Evolutionary conservation across 176 grass and related monocot genomes (phyloP).

Genomic region (Carex cristatella): DNA sequence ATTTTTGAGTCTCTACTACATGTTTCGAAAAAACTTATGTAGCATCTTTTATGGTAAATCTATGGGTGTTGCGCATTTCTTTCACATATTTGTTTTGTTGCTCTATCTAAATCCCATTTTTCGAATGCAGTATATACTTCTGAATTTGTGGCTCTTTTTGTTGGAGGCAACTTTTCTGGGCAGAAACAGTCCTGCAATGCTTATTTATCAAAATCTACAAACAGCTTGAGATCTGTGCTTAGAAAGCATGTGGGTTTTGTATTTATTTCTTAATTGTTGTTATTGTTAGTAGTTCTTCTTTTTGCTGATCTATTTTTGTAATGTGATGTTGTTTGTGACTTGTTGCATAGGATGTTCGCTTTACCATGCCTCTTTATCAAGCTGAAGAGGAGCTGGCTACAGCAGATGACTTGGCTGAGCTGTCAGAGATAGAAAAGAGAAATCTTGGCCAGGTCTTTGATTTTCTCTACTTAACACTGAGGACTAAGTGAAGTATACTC

Average conservation of each 20-base stretch:
- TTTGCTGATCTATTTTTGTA: slow-evolving; percentile 1
- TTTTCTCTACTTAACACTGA: not conserved
- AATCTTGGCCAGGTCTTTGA: slow-evolving; percentile 72
- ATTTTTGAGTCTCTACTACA: slow-evolving; percentile 75
- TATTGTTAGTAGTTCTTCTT: not conserved
- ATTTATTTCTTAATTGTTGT: not conserved
- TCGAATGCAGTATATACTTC: slow-evolving; percentile 54
- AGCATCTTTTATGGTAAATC: slow-evolving; percentile 92
- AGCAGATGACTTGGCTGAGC: slow-evolving; percentile 79
- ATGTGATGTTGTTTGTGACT: slow-evolving; percentile 24
- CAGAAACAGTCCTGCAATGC: slow-evolving; percentile 62
- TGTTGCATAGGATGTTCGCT: slow-evolving; percentile 46
- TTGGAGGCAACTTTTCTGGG: slow-evolving; percentile 37
- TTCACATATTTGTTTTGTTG: slow-evolving; percentile 1
- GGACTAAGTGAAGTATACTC: not conserved
- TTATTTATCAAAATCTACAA: slow-evolving; percentile 79
- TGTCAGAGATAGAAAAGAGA: slow-evolving; percentile 76
- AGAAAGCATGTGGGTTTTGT: slow-evolving; percentile 63
- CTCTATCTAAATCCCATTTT: slow-evolving; percentile 19
- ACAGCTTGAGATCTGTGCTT: slow-evolving; percentile 71
- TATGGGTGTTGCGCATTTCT: not conserved
- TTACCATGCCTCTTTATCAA: slow-evolving; percentile 80
- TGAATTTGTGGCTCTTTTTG: slow-evolving; percentile 86
- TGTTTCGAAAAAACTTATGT: slow-evolving; percentile 73
- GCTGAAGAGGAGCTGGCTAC: slow-evolving; percentile 59